Conservation (phyloP, 768 basidiomycete species). For the Amanita molliuscula region DNA sequence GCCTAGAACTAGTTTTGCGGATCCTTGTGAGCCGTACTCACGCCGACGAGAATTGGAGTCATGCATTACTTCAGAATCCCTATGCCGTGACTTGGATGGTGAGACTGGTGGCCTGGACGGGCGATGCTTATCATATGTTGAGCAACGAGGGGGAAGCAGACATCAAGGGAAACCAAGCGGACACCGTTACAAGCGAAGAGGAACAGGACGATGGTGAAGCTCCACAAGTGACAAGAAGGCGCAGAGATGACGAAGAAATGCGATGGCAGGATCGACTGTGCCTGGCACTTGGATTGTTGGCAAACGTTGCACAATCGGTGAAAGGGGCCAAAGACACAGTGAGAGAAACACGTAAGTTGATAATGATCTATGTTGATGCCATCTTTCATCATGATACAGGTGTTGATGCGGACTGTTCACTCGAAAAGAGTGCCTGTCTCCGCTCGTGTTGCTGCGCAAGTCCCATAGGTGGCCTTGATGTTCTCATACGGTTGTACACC, state of each 20-base stretch:
- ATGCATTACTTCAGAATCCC: constrained; percentile 35
- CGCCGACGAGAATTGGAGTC: constrained; percentile 45
- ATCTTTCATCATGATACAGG: constrained; percentile 20
- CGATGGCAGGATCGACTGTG: constrained; percentile 61
- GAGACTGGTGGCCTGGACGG: constrained; percentile 32
- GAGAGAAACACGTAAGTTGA: constrained; percentile 37
- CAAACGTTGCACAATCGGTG: constrained; percentile 62
- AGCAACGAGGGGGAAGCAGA: constrained; percentile 6
- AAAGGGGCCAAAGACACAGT: constrained; percentile 35
- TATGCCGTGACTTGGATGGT: constrained; percentile 36
- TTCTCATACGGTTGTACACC: constrained; percentile 39
- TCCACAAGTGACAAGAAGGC: constrained; percentile 3
- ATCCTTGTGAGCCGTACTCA: constrained; percentile 68
- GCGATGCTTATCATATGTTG: constrained; percentile 12
- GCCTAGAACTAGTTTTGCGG: constrained; percentile 48
- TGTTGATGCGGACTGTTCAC: constrained; percentile 40
- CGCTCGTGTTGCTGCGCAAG: constrained; percentile 41
- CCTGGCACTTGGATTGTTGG: constrained; percentile 64
- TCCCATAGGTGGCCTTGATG: constrained; percentile 34
- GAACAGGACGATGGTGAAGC: constrained; percentile 9
- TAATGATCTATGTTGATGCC: not conserved
- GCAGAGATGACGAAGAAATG: constrained; percentile 12
- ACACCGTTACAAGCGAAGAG: constrained; percentile 11
- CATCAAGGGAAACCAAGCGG: not conserved
- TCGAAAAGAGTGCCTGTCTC: constrained; percentile 37